Base-by-base conservation (phyloP, 805 yeast genomes). In the Isabelozyma heimii region DNA sequence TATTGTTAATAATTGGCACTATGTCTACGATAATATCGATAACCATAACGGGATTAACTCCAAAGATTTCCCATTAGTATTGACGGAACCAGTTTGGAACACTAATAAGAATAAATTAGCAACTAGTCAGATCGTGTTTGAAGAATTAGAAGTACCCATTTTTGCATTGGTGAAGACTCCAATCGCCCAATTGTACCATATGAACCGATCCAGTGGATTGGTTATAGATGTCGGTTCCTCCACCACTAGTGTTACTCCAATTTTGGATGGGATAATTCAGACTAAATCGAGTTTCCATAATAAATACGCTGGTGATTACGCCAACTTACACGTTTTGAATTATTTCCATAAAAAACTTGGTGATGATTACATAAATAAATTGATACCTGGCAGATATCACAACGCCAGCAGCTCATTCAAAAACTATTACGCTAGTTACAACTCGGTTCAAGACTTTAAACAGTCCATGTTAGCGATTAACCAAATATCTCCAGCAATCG, bases 291-390 rank as follows among this genome's bases (percentile, higher is more conserved):
- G 82, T 5, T 71, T 79, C 51, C 86, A 82, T 63, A 80, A 89
- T 13, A 83, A 81, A 57, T 87, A 79, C 62, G 97, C 91, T 3
- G 98, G 97, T 8, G 92, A 91, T 63, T 91, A 86, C 63, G 65
- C 88, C 47, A 87, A 85, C 63, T 74, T 81, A 45, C 89, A 87
- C 66, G 72, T 84, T 2, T 65, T 79, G 54, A 72, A 80, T 45
- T 80, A 59, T 69, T 57, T 75, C 76, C 48, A 55, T 13, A 44
- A 47, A 2, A 55, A 57, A n/a, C 47, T 53, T 1, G 42, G 51
- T 5, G 17, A 52, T 8, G 53, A 56, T 28, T 49, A 40, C 37
- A 16, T 43, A 12, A 43, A 39, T 20, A 48, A 51, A 40, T 54
- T 60, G 26, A 24, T 63, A n/a, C 67, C 68, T 7, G 33, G 42